These are phyloP conservation scores for Mycosphaerella arachidis DNA, from an alignment of 2,329 filamentous ascomycete genomes.

Conservation along the genomic window DNA sequence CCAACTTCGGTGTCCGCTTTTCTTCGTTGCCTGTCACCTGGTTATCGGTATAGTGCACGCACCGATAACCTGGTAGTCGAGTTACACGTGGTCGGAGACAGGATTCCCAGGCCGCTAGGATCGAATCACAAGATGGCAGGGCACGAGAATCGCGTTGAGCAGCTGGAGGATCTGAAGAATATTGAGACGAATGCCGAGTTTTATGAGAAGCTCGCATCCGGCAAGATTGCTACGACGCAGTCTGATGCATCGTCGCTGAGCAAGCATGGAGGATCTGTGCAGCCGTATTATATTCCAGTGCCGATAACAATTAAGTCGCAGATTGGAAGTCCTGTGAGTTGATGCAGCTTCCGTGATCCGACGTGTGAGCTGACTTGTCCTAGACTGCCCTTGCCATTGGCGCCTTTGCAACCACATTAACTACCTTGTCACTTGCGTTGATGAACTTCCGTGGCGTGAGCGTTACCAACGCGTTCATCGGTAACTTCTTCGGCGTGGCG, in stretches of 20 bases:
- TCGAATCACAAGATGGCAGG: slow-evolving; percentile 14
- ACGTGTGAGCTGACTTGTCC: slow-evolving; percentile 12
- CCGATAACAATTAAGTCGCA: slow-evolving; percentile 31
- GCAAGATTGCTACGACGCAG: slow-evolving; percentile 20
- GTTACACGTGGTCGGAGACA: background rate
- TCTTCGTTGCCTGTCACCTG: background rate
- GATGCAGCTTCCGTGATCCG: background rate
- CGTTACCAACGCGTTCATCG: slow-evolving; percentile 50
- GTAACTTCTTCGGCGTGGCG: slow-evolving; percentile 51
- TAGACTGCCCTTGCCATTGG: slow-evolving; percentile 49
- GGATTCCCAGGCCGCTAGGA: background rate
- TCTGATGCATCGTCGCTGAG: slow-evolving; percentile 13
- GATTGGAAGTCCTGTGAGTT: slow-evolving; percentile 23
- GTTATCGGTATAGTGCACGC: background rate
- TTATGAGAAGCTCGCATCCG: slow-evolving; percentile 27
- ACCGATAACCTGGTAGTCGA: background rate
- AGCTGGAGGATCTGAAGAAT: slow-evolving; percentile 27
- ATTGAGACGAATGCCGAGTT: slow-evolving; percentile 26
- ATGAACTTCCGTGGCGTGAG: slow-evolving; percentile 54
- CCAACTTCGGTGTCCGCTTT: background rate
- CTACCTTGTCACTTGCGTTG: slow-evolving; percentile 50
- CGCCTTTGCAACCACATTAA: slow-evolving; percentile 52
- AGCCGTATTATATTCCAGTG: slow-evolving; percentile 29
- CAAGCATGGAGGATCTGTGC: slow-evolving; percentile 5
- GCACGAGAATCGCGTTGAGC: slow-evolving; percentile 25